phyloP scores from a whole-genome alignment of 2,329 filamentous ascomycete species.

The Grosmannia huntii region DNA sequence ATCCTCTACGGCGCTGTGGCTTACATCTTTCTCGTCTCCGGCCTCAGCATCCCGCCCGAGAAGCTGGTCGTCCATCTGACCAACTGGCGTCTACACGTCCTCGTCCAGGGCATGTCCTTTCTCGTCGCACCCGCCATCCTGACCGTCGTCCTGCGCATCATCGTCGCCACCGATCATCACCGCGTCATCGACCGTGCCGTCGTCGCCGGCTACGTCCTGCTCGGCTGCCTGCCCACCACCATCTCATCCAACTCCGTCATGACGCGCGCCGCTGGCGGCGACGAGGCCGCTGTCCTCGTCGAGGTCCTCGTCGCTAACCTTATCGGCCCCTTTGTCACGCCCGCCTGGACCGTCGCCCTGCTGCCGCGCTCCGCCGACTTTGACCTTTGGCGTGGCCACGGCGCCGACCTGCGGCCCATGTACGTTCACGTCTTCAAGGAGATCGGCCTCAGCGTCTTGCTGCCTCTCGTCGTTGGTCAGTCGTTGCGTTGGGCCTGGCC shows the following conservation, averaged over 20 bases:
- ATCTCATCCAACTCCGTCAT: constrained; percentile 64
- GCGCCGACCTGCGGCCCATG: constrained; percentile 44
- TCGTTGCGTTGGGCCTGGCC: constrained; percentile 36
- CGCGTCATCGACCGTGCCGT: constrained; percentile 50
- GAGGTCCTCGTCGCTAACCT: constrained; percentile 61
- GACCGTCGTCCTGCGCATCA: constrained; percentile 31
- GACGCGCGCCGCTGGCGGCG: constrained; percentile 43
- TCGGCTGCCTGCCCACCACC: constrained; percentile 58
- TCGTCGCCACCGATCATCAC: constrained; percentile 32
- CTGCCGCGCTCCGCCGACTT: constrained; percentile 38
- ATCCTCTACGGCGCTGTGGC: constrained; percentile 58
- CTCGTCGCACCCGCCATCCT: constrained; percentile 47
- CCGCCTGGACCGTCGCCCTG: constrained; percentile 49
- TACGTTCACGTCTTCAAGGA: constrained; percentile 57
- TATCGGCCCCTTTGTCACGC: constrained; percentile 53
- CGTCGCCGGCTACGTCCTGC: constrained; percentile 53
- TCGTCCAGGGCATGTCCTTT: constrained; percentile 57
- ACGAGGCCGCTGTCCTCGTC: constrained; percentile 39
- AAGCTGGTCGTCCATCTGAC: constrained; percentile 1
- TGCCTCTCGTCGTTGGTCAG: constrained; percentile 53
- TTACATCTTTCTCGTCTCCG: constrained; percentile 59
- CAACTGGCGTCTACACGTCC: constrained; percentile 43
- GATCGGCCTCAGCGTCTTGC: constrained; percentile 51
- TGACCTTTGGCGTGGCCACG: constrained; percentile 20
- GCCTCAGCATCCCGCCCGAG: constrained; percentile 45